Percentiles rank a stretch among this genome's conserved stretches.
phyloP scores from a whole-genome alignment of 306 rosid genomes.

The Pueraria montana region DNA sequence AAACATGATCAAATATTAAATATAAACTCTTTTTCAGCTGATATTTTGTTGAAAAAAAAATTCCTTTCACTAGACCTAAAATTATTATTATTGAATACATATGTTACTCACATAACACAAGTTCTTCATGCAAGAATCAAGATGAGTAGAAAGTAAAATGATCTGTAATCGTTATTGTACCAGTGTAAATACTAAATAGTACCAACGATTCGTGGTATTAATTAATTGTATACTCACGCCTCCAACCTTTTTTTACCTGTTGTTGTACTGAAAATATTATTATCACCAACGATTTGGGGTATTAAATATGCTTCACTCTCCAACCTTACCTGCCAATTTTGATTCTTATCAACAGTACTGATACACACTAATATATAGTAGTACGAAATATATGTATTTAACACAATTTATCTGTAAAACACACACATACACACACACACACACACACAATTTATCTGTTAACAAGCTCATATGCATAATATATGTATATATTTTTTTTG shows the following conservation, averaged over 20 bases:
- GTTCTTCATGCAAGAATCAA: neutral
- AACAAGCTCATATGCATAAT: too few relatives aligned
- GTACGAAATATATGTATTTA: too few relatives aligned
- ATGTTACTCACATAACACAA: neutral
- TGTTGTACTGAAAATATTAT: neutral
- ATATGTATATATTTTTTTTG: too few relatives aligned
- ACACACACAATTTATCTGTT: too few relatives aligned
- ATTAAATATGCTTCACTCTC: constrained; percentile 10
- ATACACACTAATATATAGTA: too few relatives aligned
- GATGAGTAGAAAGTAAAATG: neutral
- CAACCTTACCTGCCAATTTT: neutral
- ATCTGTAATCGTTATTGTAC: neutral
- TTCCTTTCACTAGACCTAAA: neutral
- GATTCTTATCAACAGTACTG: neutral
- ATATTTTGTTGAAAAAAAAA: neutral
- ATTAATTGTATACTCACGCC: neutral
- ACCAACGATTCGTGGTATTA: neutral
- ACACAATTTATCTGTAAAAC: too few relatives aligned
- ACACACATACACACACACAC: too few relatives aligned
- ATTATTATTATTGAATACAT: neutral
- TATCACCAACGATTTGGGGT: neutral
- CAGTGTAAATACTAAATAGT: neutral
- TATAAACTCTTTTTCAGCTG: neutral
- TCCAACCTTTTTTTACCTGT: neutral
- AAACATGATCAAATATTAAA: neutral